A percentile compares a stretch with the other conserved stretches of the same genome.
phyloP scores from a whole-genome alignment of 495 filamentous ascomycete species.

The Penicillium macrosclerotiorum region DNA sequence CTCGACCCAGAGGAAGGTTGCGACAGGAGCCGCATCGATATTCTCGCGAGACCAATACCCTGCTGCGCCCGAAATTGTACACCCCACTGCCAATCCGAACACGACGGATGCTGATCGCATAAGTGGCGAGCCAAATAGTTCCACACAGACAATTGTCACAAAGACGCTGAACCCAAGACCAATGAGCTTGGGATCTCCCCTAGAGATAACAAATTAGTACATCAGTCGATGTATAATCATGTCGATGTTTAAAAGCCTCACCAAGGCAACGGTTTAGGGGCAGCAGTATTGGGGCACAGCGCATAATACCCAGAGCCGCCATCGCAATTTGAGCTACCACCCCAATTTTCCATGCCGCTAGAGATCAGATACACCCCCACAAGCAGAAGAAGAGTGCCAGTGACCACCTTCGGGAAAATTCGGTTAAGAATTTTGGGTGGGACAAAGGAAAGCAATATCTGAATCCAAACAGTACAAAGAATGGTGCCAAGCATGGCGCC shows the following conservation, averaged over 20 bases:
- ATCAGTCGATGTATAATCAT: background rate
- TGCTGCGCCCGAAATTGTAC: constrained; percentile 73
- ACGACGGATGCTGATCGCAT: constrained; percentile 71
- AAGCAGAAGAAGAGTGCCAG: constrained; percentile 70
- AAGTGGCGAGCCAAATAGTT: constrained; percentile 71
- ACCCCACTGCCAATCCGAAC: constrained; percentile 72
- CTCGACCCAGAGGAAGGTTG: constrained; percentile 82
- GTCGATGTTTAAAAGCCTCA: background rate
- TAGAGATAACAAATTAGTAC: constrained; percentile 3
- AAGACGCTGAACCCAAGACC: constrained; percentile 86
- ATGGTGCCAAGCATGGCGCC: constrained; percentile 79
- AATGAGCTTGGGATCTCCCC: constrained; percentile 75
- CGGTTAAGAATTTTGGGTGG: constrained; percentile 61
- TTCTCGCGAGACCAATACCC: constrained; percentile 70
- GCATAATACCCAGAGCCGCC: constrained; percentile 51
- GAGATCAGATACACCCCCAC: constrained; percentile 70
- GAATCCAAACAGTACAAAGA: constrained; percentile 47
- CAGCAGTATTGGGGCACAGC: constrained; percentile 63
- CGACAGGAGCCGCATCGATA: constrained; percentile 65
- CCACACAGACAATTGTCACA: constrained; percentile 72
- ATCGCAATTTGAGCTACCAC: constrained; percentile 64
- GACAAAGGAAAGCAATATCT: constrained; percentile 35
- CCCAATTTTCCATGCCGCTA: constrained; percentile 75
- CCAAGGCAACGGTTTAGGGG: constrained; percentile 70
- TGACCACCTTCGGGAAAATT: constrained; percentile 81